phyloP scores from a whole-genome alignment of 208 protist genomes.

The Vickermania ingenoplastis region DNA sequence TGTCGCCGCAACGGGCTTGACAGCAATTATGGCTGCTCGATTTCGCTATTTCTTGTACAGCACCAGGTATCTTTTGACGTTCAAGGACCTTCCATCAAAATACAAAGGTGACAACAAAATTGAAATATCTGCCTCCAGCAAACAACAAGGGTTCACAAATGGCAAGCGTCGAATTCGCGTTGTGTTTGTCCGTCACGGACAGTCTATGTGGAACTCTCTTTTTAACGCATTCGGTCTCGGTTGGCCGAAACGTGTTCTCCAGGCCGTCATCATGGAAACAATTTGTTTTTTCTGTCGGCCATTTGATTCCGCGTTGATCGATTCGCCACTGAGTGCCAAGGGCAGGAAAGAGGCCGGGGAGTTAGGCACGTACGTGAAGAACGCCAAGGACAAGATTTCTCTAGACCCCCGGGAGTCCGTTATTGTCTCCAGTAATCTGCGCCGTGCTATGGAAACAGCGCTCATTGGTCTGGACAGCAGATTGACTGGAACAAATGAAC shows the following conservation, averaged over 20 bases:
- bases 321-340: slow-evolving; percentile 80
- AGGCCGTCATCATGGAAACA: slow-evolving; percentile 35
- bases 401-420: slow-evolving; percentile 53
- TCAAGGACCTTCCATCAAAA: slow-evolving; percentile 60
- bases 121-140: slow-evolving; percentile 17
- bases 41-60: slow-evolving; percentile 30
- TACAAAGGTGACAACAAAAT: slow-evolving; percentile 70
- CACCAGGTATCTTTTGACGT: slow-evolving; percentile 39
- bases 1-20: slow-evolving; percentile 37
- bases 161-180: slow-evolving; percentile 65
- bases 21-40: slow-evolving; percentile 19
- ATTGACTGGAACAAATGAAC: slow-evolving; percentile 51
- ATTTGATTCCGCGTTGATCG: slow-evolving; percentile 81
- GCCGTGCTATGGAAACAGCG: slow-evolving; percentile 81
- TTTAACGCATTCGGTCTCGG: slow-evolving; percentile 64
- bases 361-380: slow-evolving; percentile 53
- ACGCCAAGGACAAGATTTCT: slow-evolving; percentile 48
- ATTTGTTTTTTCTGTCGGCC: slow-evolving; percentile 60
- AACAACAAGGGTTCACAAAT: slow-evolving; percentile 13
- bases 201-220: slow-evolving; percentile 90
- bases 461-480: slow-evolving; percentile 53
- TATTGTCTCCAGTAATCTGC: slow-evolving; percentile 77
- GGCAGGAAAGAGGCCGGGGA: slow-evolving; percentile 60
- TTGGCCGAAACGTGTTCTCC: slow-evolving; percentile 51
- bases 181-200: slow-evolving; percentile 88